Evolutionary conservation across 202 grass and related monocot genomes (phyloP).

Genomic region (Hordeum pubiflorum): DNA sequence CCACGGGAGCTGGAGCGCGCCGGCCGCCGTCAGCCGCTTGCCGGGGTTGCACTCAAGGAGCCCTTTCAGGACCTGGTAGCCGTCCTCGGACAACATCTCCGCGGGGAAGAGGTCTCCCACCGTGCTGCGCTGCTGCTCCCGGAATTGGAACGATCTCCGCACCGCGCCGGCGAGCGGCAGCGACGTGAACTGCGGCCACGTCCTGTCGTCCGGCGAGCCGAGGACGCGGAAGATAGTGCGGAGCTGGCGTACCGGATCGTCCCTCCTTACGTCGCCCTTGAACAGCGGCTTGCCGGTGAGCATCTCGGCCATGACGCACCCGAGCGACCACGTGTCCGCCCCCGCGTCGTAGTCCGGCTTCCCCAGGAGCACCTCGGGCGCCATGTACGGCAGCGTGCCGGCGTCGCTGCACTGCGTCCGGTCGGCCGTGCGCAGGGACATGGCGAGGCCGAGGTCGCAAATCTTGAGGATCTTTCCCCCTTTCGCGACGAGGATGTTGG

Average conservation of each 20-base stretch:
- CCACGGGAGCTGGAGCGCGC: not conserved
- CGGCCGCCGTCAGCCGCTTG: not conserved
- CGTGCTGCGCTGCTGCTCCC: not conserved
- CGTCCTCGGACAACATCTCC: not conserved
- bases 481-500: slow-evolving; percentile 34
- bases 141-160: not conserved
- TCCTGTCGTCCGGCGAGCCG: not conserved
- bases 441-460: slow-evolving; percentile 27
- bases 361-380: slow-evolving; percentile 28
- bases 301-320: slow-evolving; percentile 39
- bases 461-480: slow-evolving; percentile 30
- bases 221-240: slow-evolving; percentile 9
- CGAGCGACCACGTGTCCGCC: slow-evolving; percentile 34
- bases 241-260: not conserved
- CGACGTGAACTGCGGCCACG: not conserved
- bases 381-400: slow-evolving; percentile 22
- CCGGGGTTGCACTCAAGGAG: not conserved
- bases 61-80: not conserved
- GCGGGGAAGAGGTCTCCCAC: not conserved
- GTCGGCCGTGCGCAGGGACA: not conserved
- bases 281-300: slow-evolving; percentile 18
- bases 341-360: slow-evolving; percentile 2
- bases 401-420: not conserved
- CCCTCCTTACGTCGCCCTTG: not conserved
- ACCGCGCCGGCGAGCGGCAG: not conserved